phyloP scores from a whole-genome alignment of 2,329 filamentous ascomycete species.

The Verticillium zaregamsianum region DNA sequence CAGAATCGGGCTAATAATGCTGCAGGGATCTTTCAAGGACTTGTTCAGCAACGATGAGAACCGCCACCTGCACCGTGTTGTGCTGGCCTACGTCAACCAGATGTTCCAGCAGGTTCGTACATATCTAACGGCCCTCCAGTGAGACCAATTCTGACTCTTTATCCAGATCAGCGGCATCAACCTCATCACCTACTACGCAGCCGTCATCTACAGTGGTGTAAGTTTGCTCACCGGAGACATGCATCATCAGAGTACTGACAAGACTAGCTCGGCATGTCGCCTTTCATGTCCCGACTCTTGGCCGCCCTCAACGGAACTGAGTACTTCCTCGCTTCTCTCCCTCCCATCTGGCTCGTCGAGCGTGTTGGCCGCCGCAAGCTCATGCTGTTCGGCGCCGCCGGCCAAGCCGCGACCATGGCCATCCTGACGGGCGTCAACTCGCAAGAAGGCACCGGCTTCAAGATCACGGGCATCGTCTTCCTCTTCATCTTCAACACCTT shows the following conservation, averaged over 20 bases:
- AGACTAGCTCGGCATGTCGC: conserved; percentile 44
- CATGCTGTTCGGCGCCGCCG: conserved; percentile 66
- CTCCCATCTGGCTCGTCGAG: conserved; percentile 58
- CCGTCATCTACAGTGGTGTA: conserved; percentile 17
- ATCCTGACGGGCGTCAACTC: conserved; percentile 46
- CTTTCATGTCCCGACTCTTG: conserved; percentile 52
- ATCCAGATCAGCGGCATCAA: conserved; percentile 21
- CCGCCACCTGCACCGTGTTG: conserved; percentile 50
- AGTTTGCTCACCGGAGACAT: background rate
- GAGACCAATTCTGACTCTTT: background rate
- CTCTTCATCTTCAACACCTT: conserved; percentile 60
- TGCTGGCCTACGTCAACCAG: conserved; percentile 53
- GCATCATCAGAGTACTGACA: conserved; percentile 7
- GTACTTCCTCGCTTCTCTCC: conserved; percentile 51
- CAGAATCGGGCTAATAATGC: background rate
- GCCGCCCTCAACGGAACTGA: conserved; percentile 50
- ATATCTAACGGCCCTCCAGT: background rate
- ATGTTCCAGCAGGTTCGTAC: conserved; percentile 40
- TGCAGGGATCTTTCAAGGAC: conserved; percentile 44
- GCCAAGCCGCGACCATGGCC: conserved; percentile 63
- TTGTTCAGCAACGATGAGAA: conserved; percentile 56
- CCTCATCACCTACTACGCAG: conserved; percentile 26
- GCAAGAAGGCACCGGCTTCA: conserved; percentile 16
- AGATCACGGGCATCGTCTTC: conserved; percentile 36
- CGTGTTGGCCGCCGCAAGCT: conserved; percentile 63